Evolutionary conservation across 495 filamentous ascomycete genomes (phyloP).

Genomic region (Penicillium robsamsonii): DNA sequence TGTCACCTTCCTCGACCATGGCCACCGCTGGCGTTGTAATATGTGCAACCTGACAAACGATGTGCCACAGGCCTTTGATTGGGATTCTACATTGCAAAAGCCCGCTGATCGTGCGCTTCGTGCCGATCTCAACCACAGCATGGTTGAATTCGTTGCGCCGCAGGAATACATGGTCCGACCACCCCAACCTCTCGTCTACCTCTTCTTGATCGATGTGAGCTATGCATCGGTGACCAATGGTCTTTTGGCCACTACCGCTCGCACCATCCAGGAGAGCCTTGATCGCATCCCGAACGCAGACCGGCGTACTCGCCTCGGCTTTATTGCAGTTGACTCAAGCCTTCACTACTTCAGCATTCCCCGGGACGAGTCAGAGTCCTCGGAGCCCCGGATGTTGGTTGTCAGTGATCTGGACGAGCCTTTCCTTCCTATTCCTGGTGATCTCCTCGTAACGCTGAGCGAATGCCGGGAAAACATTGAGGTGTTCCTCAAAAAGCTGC

Average conservation of each 20-base stretch:
- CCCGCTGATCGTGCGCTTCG: conserved; percentile 85
- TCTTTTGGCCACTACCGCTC: conserved; percentile 89
- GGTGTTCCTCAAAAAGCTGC: conserved; percentile 83
- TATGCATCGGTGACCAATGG: conserved; percentile 87
- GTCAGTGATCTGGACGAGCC: conserved; percentile 96
- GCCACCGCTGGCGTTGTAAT: conserved; percentile 97
- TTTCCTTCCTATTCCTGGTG: conserved; percentile 89
- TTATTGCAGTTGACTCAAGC: conserved; percentile 93
- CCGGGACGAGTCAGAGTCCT: conserved; percentile 76
- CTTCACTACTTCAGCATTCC: conserved; percentile 95
- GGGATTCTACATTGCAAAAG: conserved; percentile 89
- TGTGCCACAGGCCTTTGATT: conserved; percentile 97
- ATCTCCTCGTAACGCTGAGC: conserved; percentile 85
- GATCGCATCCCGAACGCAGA: conserved; percentile 98
- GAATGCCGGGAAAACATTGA: conserved; percentile 91
- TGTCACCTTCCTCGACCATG: conserved; percentile 92
- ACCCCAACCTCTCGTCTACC: conserved; percentile 94
- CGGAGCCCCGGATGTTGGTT: conserved; percentile 86
- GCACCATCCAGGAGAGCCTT: conserved; percentile 91
- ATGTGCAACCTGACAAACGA: conserved; percentile 99
- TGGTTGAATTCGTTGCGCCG: conserved; percentile 95
- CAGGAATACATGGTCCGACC: conserved; percentile 99
- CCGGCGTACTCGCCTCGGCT: conserved; percentile 84
- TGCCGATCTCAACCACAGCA: conserved; percentile 86
- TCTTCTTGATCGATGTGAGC: conserved; percentile 97